phyloP scores from a whole-genome alignment of 2,329 filamentous ascomycete species.

The Sclerotinia borealis region DNA sequence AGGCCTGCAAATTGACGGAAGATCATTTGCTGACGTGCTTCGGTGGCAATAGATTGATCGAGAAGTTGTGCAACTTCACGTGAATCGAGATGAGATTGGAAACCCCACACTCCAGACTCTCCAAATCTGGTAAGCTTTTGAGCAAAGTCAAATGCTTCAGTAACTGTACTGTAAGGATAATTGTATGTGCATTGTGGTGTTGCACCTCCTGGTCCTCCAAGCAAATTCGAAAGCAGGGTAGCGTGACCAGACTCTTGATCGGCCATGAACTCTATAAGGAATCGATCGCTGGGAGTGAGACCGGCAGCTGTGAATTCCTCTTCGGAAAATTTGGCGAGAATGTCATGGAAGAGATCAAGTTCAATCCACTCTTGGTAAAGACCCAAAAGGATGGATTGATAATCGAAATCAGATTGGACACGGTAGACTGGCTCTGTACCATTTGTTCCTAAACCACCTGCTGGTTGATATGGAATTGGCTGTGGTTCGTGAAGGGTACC shows the following conservation, averaged over 20 bases:
- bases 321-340: constrained; percentile 61
- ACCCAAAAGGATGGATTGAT: constrained; percentile 63
- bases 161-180: constrained; percentile 69
- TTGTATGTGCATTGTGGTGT: constrained; percentile 71
- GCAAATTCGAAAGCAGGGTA: constrained; percentile 70
- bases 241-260: constrained; percentile 74
- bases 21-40: constrained; percentile 76
- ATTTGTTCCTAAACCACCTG: constrained; percentile 62
- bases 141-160: constrained; percentile 75
- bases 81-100: constrained; percentile 70
- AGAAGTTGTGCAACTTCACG: constrained; percentile 68
- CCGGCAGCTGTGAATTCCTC: constrained; percentile 65
- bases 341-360: constrained; percentile 75
- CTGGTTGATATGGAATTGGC: constrained; percentile 41
- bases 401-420: constrained; percentile 77
- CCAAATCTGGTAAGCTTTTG: constrained; percentile 81
- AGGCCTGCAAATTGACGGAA: constrained; percentile 78
- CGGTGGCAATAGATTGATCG: constrained; percentile 69
- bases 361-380: constrained; percentile 83
- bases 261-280: constrained; percentile 69
- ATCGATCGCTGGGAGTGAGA: constrained; percentile 62
- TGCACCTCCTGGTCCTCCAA: constrained; percentile 54
- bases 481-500: constrained; percentile 61
- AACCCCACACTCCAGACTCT: constrained; percentile 75
- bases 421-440: constrained; percentile 51